Base-by-base conservation (phyloP, 768 basidiomycete species). In the Cystobasidium onofrii region DNA sequence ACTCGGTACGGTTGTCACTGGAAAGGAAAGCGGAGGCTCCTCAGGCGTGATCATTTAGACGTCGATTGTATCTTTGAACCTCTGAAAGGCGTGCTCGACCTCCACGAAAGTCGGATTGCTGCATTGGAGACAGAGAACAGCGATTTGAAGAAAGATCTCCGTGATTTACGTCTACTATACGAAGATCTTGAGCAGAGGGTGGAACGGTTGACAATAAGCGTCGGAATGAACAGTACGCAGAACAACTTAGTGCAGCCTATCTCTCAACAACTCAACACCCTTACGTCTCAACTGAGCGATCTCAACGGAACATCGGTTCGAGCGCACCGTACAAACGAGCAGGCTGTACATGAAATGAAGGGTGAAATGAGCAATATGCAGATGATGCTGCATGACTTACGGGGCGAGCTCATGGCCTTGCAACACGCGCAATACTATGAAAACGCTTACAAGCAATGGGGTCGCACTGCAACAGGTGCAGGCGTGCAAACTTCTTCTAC, bases 381-480 rank as follows among this genome's bases (percentile, higher is more conserved):
- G 34, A 60, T 55, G 69, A 55, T 55, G 23, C 18, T 71, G 54
- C 69, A 71, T 36, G 69, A 71, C n/a, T 25, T 71, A 7, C 29
- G 55, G 9, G 69, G 69, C 10, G 69, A 71, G 55, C 31, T 71
- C 17, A 71, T 71, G 69, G 69, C 69, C 9, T 17, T 71, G 20
- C 44, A 36, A 54, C 69, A 71, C 31, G 69, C 54, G 15, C 69
- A 71, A 9, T 60, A 71, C 55, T 71, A 71, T 36, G 69, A 71
- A 39, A 71, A 39, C 20, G 69, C 55, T 2, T 36, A 33, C 15
- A 31, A 33, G n/a, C 54, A 55, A 18, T 71, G 55, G 65, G 65
- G 44, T 25, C 10, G 50, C 52, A 29, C 41, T 46, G 41, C 25
- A 1, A 10, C 44, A 43, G 34, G 25, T 18, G 25, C n/a, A 67